Evolutionary conservation across 2,329 filamentous ascomycete genomes (phyloP).

Genomic region (Penicillium thymicola): DNA sequence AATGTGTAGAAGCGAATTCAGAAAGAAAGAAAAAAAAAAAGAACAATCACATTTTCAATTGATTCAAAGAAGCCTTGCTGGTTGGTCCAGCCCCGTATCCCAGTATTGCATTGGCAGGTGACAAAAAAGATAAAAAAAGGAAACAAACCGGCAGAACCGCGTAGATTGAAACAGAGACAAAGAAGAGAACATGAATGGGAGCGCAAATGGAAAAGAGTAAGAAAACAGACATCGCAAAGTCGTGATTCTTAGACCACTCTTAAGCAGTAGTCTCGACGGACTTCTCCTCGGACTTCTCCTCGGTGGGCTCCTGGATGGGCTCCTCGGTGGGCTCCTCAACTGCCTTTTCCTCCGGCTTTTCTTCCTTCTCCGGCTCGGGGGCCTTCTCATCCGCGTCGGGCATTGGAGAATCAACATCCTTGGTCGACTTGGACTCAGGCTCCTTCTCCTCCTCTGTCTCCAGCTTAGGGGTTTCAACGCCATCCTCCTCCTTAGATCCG

Average conservation of each 20-base stretch:
- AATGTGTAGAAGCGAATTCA: neutral
- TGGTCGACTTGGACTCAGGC: conserved; percentile 28
- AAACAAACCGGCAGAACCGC: conserved; percentile 6
- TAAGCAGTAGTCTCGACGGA: conserved; percentile 26
- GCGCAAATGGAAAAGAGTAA: conserved; percentile 3
- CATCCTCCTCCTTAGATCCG: conserved; percentile 39
- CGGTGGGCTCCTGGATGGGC: conserved; percentile 28
- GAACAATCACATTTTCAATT: conserved; percentile 16
- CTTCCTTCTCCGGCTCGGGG: conserved; percentile 30
- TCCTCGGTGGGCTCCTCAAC: conserved; percentile 30
- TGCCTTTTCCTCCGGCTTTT: conserved; percentile 19
- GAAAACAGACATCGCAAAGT: conserved; percentile 6
- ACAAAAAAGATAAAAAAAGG: conserved; percentile 5
- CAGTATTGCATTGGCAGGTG: conserved; percentile 11
- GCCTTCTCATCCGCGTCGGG: conserved; percentile 39
- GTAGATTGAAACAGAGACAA: conserved; percentile 10
- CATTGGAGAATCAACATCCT: conserved; percentile 40
- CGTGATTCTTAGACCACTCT: conserved; percentile 11
- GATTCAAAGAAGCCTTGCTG: conserved; percentile 11
- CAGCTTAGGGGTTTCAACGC: conserved; percentile 30
- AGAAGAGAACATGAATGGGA: conserved; percentile 18
- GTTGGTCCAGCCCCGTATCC: conserved; percentile 10
- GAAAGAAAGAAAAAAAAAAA: neutral
- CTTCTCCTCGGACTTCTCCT: conserved; percentile 28
- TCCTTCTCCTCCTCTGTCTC: conserved; percentile 36